Evolutionary conservation across 257 asterid genomes (phyloP).

Genomic region (Oldenlandia corymbosa): DNA sequence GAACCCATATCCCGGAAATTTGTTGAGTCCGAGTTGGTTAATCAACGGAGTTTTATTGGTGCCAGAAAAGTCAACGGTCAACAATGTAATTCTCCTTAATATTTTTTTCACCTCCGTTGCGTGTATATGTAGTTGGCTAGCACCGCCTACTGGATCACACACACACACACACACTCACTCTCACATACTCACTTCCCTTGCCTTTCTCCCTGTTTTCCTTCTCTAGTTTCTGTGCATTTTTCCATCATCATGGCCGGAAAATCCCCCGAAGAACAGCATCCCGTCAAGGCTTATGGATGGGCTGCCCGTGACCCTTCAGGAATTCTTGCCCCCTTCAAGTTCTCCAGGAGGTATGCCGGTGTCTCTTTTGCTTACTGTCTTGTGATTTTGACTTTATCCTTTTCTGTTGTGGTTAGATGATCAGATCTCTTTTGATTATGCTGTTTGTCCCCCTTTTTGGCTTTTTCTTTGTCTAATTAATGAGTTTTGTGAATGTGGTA

Average conservation of each 20-base stretch:
- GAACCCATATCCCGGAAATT: no score
- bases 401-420: not conserved
- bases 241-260: conserved; percentile 8
- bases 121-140: not conserved
- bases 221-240: not conserved
- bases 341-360: conserved; percentile 14
- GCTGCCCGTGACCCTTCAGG: conserved; percentile 21
- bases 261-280: conserved; percentile 15
- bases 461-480: no score
- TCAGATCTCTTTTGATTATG: not conserved
- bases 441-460: not conserved
- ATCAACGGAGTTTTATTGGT: not conserved
- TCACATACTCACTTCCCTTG: not conserved
- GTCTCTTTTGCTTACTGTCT: not conserved
- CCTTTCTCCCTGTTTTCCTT: not conserved
- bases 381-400: not conserved
- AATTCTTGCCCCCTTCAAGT: conserved; percentile 17
- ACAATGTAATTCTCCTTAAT: not conserved
- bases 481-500: not conserved
- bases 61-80: conserved; percentile 1
- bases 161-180: not conserved
- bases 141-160: not conserved
- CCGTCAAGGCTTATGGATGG: conserved; percentile 10
- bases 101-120: not conserved
- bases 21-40: no score